These are phyloP conservation scores for Chytriomyces hyalinus DNA, from an alignment of 192 early-diverging fungal genomes.

Conservation along the genomic window DNA sequence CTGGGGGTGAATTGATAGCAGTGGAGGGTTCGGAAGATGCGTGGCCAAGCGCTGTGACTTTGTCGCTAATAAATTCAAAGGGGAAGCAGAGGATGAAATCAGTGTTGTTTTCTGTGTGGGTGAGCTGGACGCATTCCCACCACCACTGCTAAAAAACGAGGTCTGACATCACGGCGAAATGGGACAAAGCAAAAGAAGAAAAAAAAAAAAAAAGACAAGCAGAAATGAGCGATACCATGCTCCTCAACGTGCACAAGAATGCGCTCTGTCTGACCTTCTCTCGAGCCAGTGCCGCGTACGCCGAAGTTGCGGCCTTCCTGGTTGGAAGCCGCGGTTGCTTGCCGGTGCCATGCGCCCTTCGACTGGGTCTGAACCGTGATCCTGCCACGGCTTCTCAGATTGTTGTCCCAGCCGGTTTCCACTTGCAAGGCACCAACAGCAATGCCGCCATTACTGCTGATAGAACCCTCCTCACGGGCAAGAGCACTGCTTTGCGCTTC, in stretches of 20 bases:
- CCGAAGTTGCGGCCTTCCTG: slow-evolving; percentile 37
- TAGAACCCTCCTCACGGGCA: slow-evolving; percentile 19
- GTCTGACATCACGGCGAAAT: too few species aligned
- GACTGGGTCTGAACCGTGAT: slow-evolving; percentile 36
- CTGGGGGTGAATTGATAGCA: background rate
- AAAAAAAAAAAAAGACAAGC: slow-evolving; percentile 3
- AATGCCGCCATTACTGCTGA: background rate
- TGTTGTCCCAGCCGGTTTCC: slow-evolving; percentile 32
- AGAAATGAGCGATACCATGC: background rate
- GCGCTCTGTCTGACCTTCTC: slow-evolving; percentile 39
- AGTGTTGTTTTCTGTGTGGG: too few species aligned
- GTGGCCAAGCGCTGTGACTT: too few species aligned
- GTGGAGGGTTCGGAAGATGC: too few species aligned
- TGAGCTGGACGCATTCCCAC: too few species aligned
- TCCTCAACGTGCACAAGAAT: slow-evolving; percentile 30
- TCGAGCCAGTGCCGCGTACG: slow-evolving; percentile 27
- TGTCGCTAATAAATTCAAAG: too few species aligned
- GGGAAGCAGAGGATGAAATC: too few species aligned
- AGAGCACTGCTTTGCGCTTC: slow-evolving; percentile 30
- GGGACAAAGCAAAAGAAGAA: background rate
- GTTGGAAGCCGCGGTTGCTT: background rate
- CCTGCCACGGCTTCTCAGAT: slow-evolving; percentile 6
- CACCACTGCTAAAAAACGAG: too few species aligned
- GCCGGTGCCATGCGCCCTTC: slow-evolving; percentile 4
- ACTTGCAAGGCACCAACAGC: background rate